Base-by-base conservation (phyloP, 805 yeast genomes). In the Torulaspora maleeae region DNA sequence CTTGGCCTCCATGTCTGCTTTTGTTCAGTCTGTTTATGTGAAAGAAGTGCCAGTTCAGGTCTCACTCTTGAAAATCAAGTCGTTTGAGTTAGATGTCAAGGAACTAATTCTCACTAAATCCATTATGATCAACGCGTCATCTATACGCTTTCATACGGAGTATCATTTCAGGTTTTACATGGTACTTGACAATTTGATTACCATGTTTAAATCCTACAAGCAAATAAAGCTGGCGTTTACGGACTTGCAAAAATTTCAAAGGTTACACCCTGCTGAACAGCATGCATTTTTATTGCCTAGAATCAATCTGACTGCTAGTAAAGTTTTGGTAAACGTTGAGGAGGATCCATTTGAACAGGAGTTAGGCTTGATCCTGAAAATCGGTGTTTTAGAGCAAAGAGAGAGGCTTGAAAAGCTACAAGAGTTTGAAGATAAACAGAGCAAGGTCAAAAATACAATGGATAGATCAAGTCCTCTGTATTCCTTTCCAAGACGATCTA, bases 281-380 rank as follows among this genome's bases (percentile, higher is more conserved):
- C 27, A 54, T 52, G 59, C 59, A 42, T 60, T 50, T 24, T 59
- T 22, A n/a, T 32, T 72, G 4, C 82, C 82, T 1, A 56, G 58
- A 2, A 63, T 81, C 1, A 65, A 66, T 25, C 45, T 80, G 8
- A 68, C 63, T 29, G 55, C 80, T 0, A 59, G 67, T 4, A 59
- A 63, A 1, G 65, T 80, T 28, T 69, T 74, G 1, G 49, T 81
- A 8, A 71, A 73, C 3, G 67, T 82, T 30, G 85, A 80, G 44
- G 82, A 78, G 59, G 86, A 82, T 57, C 78, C 82, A 1, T 81
- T 82, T 58, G 88, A 82, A 58, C 71, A 72, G 24, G 80, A 80
- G 56, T 60, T 82, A n/a, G 72, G 76, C 2, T 67, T 76, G 55
- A 79, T 79, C 27, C 77, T 64, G 47, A 80, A 80, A 52, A 67